A percentile compares a stretch with the other conserved stretches of the same genome.
These are phyloP conservation scores for Porodaedalea pini DNA, from an alignment of 1,284 basidiomycete genomes.

Conservation along the genomic window DNA sequence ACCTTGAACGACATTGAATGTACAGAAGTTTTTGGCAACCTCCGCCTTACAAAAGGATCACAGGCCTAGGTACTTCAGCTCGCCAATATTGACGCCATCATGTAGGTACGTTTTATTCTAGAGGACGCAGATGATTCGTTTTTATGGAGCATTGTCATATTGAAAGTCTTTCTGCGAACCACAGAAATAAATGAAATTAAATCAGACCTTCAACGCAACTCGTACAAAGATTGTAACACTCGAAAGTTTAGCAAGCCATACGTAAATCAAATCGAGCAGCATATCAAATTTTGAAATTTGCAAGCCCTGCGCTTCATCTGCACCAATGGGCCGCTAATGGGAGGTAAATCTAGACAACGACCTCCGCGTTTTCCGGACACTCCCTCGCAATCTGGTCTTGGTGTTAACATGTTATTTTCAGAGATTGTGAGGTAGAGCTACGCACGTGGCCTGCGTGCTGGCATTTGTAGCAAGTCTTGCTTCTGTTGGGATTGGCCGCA, in stretches of 20 bases:
- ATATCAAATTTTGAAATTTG: not conserved
- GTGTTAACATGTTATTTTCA: constrained; percentile 19
- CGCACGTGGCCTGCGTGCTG: constrained; percentile 80
- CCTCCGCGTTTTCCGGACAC: constrained; percentile 59
- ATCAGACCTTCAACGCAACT: not conserved
- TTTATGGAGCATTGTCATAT: no score
- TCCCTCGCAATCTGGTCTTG: constrained; percentile 67
- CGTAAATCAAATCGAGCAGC: not conserved
- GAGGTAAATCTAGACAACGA: constrained; percentile 26
- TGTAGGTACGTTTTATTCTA: no score
- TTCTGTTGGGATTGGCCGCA: constrained; percentile 44
- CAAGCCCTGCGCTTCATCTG: not conserved
- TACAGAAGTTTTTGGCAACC: no score
- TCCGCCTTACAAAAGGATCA: no score
- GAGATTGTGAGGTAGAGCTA: constrained; percentile 15
- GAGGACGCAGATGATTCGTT: no score
- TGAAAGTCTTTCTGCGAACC: no score
- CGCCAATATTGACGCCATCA: no score
- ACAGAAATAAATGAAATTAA: constrained; percentile 6
- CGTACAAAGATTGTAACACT: not conserved
- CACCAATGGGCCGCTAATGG: not conserved
- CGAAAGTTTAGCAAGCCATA: constrained; percentile 4
- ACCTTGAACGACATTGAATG: no score
- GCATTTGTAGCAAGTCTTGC: constrained; percentile 82
- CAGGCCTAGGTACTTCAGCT: no score